phyloP scores from a whole-genome alignment of 495 filamentous ascomycete species.

The Aspergillus sclerotiicarbonarius region DNA sequence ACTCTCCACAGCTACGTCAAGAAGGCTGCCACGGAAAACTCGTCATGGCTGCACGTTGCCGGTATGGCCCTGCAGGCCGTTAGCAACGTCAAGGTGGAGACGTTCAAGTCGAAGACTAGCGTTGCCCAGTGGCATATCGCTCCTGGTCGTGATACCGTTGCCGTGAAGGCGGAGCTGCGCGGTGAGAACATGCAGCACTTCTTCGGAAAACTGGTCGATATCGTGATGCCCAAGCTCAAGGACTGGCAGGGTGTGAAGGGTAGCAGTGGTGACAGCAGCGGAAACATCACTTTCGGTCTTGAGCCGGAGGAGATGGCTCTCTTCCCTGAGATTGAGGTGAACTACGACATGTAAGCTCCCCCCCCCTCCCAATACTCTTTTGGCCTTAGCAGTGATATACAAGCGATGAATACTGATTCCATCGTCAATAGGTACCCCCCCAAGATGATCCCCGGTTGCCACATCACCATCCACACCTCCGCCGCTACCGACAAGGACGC shows the following conservation, averaged over 20 bases:
- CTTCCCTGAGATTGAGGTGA: slow-evolving; percentile 91
- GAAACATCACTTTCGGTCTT: slow-evolving; percentile 83
- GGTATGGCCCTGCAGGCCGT: slow-evolving; percentile 82
- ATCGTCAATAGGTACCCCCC: slow-evolving; percentile 66
- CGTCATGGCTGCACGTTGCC: slow-evolving; percentile 70
- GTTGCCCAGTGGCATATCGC: slow-evolving; percentile 66
- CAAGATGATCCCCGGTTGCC: slow-evolving; percentile 90
- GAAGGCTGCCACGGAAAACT: slow-evolving; percentile 58
- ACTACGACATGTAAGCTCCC: slow-evolving; percentile 78
- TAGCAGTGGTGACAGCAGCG: slow-evolving; percentile 73
- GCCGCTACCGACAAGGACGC: slow-evolving; percentile 90
- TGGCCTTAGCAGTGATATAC: neutral
- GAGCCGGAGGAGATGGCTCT: slow-evolving; percentile 64
- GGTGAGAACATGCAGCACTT: slow-evolving; percentile 87
- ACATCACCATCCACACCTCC: slow-evolving; percentile 82
- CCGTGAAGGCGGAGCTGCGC: slow-evolving; percentile 65
- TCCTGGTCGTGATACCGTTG: slow-evolving; percentile 47
- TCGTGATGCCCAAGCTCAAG: slow-evolving; percentile 92
- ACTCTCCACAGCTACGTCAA: slow-evolving; percentile 74
- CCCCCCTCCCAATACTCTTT: neutral
- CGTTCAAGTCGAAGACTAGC: slow-evolving; percentile 65
- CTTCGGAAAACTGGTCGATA: slow-evolving; percentile 75
- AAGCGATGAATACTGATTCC: neutral
- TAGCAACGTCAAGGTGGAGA: slow-evolving; percentile 68
- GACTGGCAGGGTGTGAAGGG: slow-evolving; percentile 85